Evolutionary conservation across 2,329 filamentous ascomycete genomes (phyloP), one percentile per base, ranked within the genome.

Genomic region (Beauveria caledonica): DNA sequence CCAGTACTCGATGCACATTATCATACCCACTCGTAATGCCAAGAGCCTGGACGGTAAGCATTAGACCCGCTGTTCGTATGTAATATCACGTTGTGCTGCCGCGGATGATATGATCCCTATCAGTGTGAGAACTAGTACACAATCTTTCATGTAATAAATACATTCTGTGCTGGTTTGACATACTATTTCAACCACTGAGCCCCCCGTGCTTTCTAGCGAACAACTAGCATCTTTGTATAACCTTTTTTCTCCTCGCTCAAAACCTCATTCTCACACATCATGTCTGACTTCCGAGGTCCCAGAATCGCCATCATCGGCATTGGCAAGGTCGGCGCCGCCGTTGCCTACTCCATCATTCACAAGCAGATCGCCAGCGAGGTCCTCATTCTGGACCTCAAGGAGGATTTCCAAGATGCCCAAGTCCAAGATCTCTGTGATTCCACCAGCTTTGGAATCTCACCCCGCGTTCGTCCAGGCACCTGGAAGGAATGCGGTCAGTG

Each of bases 371-470:
- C 76, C 25, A 72, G 70, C 59, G 79, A 83, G 63, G 71, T 84
- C 11, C 74, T 83, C n/a, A 71, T 84, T 3, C 77, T 83, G 21
- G 81, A 84, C 64, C 73, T 76, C 27, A 76, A 82, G 62, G 72
- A 72, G 36, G 70, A 73, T 4, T 63, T 77, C 27, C 71, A 79
- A 59, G 73, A 79, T 66, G 79, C 73, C 27, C 79, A 80, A 69
- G 78, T 81, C 3, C 72, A 75, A 55, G 81, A 84, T 67, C 76
- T 84, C 15, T 72, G 73, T 23, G 81, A 84, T 68, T 77, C 75
- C 0, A 78, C 78, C 2, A 74, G 75, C 60, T 73, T 72, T 19
- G 73, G 74, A 29, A 75, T 72, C 44, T 69, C 69, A 21, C 78
- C 76, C 5, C 74, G 71, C 39, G 74, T 81, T 4, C 73, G 75